Base-by-base conservation (phyloP, 177 flowering plant genomes). In the Vitis hybrid region DNA sequence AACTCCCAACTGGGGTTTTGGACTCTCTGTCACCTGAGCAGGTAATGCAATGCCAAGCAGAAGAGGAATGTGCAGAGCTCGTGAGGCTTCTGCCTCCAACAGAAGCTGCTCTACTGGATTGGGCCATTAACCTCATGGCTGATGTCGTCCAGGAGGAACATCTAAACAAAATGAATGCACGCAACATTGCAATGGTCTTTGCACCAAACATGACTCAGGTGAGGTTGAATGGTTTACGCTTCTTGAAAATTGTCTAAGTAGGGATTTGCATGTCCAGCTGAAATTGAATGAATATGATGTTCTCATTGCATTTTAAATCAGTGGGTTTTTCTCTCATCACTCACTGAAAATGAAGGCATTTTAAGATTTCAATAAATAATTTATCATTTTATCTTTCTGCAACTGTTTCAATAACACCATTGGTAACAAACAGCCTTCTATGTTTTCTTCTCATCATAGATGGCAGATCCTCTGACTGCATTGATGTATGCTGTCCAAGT, bases 151-250 rank as follows among this genome's bases (percentile, higher is more conserved):
- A 87, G 71, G 70, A 78, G 59, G 94, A 89, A 73, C 81, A 81
- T 69, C 58, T 76, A 11, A 92, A 91, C 85, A 92, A 91, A 79
- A 92, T 92, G 97, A 91, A 87, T 74, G 89, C 97, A 13, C 96
- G 86, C 18, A 92, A 92, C 64, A 73, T 92, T 14, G 97, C 97
- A 17, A 84, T 87, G 91, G 97, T 92, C 49, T 92, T 92, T 74
- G 96, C 97, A 3, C 97, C 96, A 66, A 92, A 91, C 78, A 89
- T 92, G 96, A 91, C 96, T 66, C 91, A 89, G 83, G 97, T 89
- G 59, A 72, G 80, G 70, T 65, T 49, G 6, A 10, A 24, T 58
- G 5, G 19, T 2, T 73, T 51, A 55, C 20, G 3, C 14, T 19
- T 62, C 2, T 28, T 2, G 61, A 31, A 14, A 19, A 60, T 53